A percentile compares a stretch with the other conserved stretches of the same genome.
Evolutionary conservation across 176 grass and related monocot species (phyloP).

Genomic region (Alloteropsis semialata): DNA sequence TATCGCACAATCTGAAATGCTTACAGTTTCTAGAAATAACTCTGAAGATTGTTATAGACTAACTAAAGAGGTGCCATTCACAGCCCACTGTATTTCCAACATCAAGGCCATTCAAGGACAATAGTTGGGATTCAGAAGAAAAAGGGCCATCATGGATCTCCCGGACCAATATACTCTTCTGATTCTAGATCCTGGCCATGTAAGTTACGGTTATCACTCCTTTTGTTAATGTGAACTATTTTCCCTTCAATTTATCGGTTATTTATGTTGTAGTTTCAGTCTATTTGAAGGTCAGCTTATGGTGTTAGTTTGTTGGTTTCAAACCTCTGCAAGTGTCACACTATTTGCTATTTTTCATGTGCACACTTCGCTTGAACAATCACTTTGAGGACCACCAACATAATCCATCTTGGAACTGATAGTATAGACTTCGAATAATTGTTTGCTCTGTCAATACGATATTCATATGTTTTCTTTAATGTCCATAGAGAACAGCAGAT

Average conservation of each 20-base stretch:
- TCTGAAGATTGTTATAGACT: neutral
- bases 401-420: neutral
- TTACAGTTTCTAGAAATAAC: neutral
- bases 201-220: conserved; percentile 37
- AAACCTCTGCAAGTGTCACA: neutral
- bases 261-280: neutral
- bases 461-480: neutral
- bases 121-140: conserved; percentile 98
- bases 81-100: conserved; percentile 93
- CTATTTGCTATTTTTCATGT: neutral
- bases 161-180: conserved; percentile 59
- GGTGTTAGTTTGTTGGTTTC: neutral
- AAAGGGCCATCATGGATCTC: conserved; percentile 39
- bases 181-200: conserved; percentile 80
- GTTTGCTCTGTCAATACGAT: neutral
- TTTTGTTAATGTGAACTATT: neutral
- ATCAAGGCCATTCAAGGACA: conserved; percentile 92
- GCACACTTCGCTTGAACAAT: neutral
- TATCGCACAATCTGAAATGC: conserved; percentile 11
- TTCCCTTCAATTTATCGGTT: neutral
- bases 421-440: neutral
- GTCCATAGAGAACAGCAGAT: conserved; percentile 62
- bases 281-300: neutral
- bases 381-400: neutral
- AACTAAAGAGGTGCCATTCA: conserved; percentile 4